These are phyloP conservation scores for Leishmania gerbilli DNA, from an alignment of 208 protist species.

Conservation along the genomic window DNA sequence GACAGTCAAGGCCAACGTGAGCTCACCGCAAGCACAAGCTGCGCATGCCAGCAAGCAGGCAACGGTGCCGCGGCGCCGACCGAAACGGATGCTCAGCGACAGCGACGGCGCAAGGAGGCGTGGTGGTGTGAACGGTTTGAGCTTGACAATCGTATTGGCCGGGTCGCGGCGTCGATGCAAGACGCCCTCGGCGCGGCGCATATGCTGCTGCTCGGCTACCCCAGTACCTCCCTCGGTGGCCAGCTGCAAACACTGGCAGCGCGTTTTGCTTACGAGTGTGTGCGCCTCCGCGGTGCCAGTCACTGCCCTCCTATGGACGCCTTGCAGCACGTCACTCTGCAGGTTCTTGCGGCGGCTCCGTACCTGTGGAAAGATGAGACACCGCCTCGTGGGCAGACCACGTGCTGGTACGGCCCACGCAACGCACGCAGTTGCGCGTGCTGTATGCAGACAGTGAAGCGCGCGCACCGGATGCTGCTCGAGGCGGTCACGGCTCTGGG, in stretches of 20 bases:
- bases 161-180: slow-evolving; percentile 39
- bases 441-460: slow-evolving; percentile 8
- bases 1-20: not conserved
- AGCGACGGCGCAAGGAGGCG: slow-evolving; percentile 11
- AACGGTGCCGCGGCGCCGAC: not conserved
- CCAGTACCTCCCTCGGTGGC: slow-evolving; percentile 15
- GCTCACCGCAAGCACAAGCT: not conserved
- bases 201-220: slow-evolving; percentile 41
- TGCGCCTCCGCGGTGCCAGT: slow-evolving; percentile 1
- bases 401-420: slow-evolving; percentile 14
- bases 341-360: slow-evolving; percentile 16
- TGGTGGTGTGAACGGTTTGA: slow-evolving; percentile 39
- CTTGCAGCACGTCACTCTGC: slow-evolving; percentile 4
- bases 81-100: not conserved
- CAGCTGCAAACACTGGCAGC: slow-evolving; percentile 19
- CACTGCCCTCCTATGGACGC: slow-evolving; percentile 6
- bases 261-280: slow-evolving; percentile 18
- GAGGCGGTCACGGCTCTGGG: slow-evolving; percentile 15
- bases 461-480: slow-evolving; percentile 8
- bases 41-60: not conserved
- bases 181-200: slow-evolving; percentile 30
- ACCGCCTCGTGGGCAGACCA: slow-evolving; percentile 5
- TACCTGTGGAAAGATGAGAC: slow-evolving; percentile 9
- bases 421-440: not conserved
- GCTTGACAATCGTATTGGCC: slow-evolving; percentile 28